These are phyloP conservation scores for Phaeosphaeriaceae sp. DNA, from an alignment of 2,329 filamentous ascomycete species.

Conservation along the genomic window DNA sequence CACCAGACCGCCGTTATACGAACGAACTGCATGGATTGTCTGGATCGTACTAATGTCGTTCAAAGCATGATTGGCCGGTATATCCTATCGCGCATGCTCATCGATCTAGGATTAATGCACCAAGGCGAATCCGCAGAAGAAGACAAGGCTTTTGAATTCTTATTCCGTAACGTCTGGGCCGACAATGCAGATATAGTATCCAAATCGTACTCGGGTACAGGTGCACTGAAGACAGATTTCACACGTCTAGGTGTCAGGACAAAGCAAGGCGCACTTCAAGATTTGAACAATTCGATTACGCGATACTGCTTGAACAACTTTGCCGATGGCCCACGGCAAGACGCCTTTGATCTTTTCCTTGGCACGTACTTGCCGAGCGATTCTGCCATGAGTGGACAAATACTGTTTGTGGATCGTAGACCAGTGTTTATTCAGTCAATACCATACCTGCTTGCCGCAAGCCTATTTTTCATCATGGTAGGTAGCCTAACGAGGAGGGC, in stretches of 20 bases:
- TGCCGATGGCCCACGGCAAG: constrained; percentile 88
- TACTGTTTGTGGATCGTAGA: constrained; percentile 82
- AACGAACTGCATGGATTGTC: constrained; percentile 99
- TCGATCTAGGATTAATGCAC: constrained; percentile 79
- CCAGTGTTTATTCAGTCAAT: constrained; percentile 91
- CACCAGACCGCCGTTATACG: constrained; percentile 89
- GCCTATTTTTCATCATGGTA: constrained; percentile 80
- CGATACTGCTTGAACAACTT: constrained; percentile 96
- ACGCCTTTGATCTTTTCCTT: constrained; percentile 93
- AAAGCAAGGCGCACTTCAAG: constrained; percentile 81
- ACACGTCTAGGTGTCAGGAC: constrained; percentile 93
- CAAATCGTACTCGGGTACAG: constrained; percentile 90
- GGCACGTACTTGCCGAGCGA: constrained; percentile 81
- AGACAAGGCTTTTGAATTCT: constrained; percentile 80
- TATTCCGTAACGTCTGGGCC: constrained; percentile 98
- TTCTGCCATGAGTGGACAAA: constrained; percentile 71
- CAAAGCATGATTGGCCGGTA: constrained; percentile 95
- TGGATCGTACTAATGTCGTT: constrained; percentile 96
- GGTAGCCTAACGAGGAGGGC: constrained; percentile 74
- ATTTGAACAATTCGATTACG: constrained; percentile 85
- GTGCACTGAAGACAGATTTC: constrained; percentile 96
- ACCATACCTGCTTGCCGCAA: constrained; percentile 87
- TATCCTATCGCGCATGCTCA: constrained; percentile 86
- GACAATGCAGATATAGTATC: constrained; percentile 98
- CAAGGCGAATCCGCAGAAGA: constrained; percentile 80